Conservation (phyloP, 2,329 filamentous ascomycete genomes). For the Aspergillus sojae region DNA sequence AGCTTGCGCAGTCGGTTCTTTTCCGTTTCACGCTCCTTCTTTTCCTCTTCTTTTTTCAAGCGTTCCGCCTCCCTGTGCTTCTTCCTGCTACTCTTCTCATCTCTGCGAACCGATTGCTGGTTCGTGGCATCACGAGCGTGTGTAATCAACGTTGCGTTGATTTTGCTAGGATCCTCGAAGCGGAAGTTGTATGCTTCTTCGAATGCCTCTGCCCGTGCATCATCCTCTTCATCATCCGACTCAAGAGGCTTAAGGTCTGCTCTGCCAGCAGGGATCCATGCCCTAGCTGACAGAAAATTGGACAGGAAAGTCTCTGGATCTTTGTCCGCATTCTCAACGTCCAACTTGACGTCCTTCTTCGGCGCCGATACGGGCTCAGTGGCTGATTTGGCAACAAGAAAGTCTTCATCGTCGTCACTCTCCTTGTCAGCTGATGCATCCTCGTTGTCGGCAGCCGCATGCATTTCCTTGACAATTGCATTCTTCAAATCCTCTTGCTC, state of each 20-base stretch:
- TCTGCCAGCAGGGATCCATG: conserved; percentile 75
- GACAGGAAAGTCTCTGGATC: conserved; percentile 92
- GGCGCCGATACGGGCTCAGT: conserved; percentile 30
- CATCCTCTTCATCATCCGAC: conserved; percentile 82
- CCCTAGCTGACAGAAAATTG: conserved; percentile 89
- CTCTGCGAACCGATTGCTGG: conserved; percentile 80
- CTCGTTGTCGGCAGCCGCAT: conserved; percentile 59
- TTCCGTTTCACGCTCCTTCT: conserved; percentile 74
- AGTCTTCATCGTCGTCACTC: conserved; percentile 66
- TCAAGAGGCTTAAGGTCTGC: conserved; percentile 79
- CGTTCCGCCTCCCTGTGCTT: conserved; percentile 77
- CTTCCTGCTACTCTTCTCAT: conserved; percentile 76
- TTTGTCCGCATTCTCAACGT: conserved; percentile 77
- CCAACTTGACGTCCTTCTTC: conserved; percentile 59
- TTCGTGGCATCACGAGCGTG: conserved; percentile 86
- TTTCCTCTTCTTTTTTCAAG: conserved; percentile 76
- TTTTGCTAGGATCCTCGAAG: conserved; percentile 87
- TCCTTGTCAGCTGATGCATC: conserved; percentile 54
- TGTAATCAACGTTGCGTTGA: conserved; percentile 83
- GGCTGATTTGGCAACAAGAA: conserved; percentile 72
- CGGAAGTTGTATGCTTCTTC: conserved; percentile 94
- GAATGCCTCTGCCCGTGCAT: conserved; percentile 77
- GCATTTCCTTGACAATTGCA: conserved; percentile 77
- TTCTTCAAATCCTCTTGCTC: conserved; percentile 84
- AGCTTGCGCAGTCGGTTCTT: conserved; percentile 81